Conservation (phyloP, 1,284 basidiomycete species). For the Trametes versicolor region DNA sequence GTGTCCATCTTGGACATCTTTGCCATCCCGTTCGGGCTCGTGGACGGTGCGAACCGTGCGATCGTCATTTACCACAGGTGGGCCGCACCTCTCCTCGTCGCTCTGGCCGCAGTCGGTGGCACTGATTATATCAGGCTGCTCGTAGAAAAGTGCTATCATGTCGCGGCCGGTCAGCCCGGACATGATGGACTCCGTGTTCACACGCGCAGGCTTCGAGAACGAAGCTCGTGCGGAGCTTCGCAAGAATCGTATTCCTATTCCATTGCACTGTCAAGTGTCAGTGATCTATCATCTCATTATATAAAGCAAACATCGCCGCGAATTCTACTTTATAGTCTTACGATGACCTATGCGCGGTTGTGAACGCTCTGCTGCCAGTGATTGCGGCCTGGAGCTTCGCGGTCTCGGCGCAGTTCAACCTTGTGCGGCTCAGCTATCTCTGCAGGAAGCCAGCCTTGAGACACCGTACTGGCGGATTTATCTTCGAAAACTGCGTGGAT, state of each 20-base stretch:
- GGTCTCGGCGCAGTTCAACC: slow-evolving; percentile 42
- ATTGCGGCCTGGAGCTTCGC: slow-evolving; percentile 44
- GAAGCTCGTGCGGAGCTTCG: slow-evolving; percentile 32
- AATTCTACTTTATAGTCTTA: too few relatives aligned
- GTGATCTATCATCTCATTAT: too few relatives aligned
- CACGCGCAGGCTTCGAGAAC: slow-evolving; percentile 21
- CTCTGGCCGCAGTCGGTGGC: too few relatives aligned
- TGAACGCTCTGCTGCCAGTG: slow-evolving; percentile 43
- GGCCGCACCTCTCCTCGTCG: background rate
- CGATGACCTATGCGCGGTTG: slow-evolving; percentile 8
- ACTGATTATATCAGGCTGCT: too few relatives aligned
- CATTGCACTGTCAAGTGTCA: too few relatives aligned
- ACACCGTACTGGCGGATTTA: slow-evolving; percentile 25
- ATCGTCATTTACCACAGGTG: slow-evolving; percentile 27
- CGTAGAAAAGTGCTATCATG: slow-evolving; percentile 6
- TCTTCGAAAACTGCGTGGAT: slow-evolving; percentile 32
- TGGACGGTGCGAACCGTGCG: slow-evolving; percentile 20
- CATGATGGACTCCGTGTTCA: slow-evolving; percentile 20
- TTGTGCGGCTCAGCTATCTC: slow-evolving; percentile 37
- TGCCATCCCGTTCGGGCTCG: slow-evolving; percentile 34
- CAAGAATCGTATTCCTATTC: slow-evolving; percentile 39
- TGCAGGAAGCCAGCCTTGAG: slow-evolving; percentile 20
- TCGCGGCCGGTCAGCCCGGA: slow-evolving; percentile 6
- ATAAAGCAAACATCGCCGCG: too few relatives aligned
- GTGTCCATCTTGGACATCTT: slow-evolving; percentile 43